Evolutionary conservation across 1,139 yeast genomes (phyloP).

Genomic region (Yamadazyma buinensis): DNA sequence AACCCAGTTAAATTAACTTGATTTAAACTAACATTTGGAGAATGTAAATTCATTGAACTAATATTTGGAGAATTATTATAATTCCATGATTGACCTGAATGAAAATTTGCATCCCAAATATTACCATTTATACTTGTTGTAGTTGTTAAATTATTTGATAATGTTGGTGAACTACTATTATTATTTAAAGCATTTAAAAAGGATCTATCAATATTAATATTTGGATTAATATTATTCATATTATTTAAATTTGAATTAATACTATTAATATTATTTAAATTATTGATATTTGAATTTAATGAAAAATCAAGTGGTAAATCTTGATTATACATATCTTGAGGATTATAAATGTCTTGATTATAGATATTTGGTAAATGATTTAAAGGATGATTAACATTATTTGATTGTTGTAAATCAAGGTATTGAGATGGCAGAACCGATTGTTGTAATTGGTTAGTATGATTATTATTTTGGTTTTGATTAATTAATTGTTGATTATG

Average conservation of each 20-base stretch:
- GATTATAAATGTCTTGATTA: too few relatives aligned
- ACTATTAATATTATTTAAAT: slow-evolving; percentile 2
- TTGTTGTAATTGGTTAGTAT: neutral
- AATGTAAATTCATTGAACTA: neutral
- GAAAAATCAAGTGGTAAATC: slow-evolving; percentile 1
- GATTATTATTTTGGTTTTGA: neutral
- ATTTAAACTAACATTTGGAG: neutral
- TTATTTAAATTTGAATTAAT: too few relatives aligned
- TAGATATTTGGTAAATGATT: slow-evolving; percentile 2
- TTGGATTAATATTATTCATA: slow-evolving; percentile 4
- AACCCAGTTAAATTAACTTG: too few relatives aligned
- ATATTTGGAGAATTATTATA: slow-evolving; percentile 1
- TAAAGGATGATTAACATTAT: neutral
- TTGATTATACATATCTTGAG: slow-evolving; percentile 3
- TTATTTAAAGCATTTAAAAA: slow-evolving; percentile 5
- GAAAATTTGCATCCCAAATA: slow-evolving; percentile 8
- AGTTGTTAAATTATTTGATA: slow-evolving; percentile 3
- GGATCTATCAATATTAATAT: slow-evolving; percentile 5
- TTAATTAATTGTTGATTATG: neutral
- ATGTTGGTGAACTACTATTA: slow-evolving; percentile 3
- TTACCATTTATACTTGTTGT: slow-evolving; percentile 5
- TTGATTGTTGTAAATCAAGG: neutral
- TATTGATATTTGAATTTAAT: slow-evolving; percentile 4
- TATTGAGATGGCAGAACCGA: neutral
- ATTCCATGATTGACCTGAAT: slow-evolving; percentile 4